A percentile compares a stretch with the other conserved stretches of the same genome.
Evolutionary conservation across 352 stramenopile genomes (phyloP).

Genomic region (Phytophthora crassamura): DNA sequence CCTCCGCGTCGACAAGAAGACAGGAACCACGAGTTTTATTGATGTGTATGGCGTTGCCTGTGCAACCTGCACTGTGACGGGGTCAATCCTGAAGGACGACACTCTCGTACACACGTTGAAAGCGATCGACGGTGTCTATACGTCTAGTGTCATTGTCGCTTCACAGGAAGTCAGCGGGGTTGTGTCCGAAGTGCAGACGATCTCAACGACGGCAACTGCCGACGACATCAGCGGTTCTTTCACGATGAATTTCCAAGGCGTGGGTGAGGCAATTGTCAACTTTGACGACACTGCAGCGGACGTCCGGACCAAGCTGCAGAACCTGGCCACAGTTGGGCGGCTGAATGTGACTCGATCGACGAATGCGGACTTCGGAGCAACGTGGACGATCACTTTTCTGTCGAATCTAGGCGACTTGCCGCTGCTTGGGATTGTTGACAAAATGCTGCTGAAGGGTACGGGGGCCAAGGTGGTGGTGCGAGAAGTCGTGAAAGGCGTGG

Average conservation of each 20-base stretch:
- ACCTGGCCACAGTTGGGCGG: constrained; percentile 61
- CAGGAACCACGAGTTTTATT: constrained; percentile 32
- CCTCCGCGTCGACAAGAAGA: constrained; percentile 60
- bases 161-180: constrained; percentile 61
- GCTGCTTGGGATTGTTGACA: constrained; percentile 48
- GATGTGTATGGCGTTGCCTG: constrained; percentile 60
- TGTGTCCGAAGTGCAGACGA: constrained; percentile 71
- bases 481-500: constrained; percentile 69
- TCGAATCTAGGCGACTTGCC: constrained; percentile 74
- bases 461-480: constrained; percentile 45
- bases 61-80: constrained; percentile 47
- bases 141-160: constrained; percentile 47
- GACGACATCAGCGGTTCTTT: constrained; percentile 68
- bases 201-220: constrained; percentile 45
- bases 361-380: constrained; percentile 58
- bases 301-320: constrained; percentile 80
- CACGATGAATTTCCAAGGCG: constrained; percentile 68
- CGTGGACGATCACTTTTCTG: constrained; percentile 75
- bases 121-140: constrained; percentile 56
- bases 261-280: constrained; percentile 62
- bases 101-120: constrained; percentile 32
- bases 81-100: constrained; percentile 49
- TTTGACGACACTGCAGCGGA: constrained; percentile 74
- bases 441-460: constrained; percentile 49
- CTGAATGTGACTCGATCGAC: constrained; percentile 61